phyloP scores from a whole-genome alignment of 2,329 filamentous ascomycete genomes.

The Plenodomus tracheiphilus region DNA sequence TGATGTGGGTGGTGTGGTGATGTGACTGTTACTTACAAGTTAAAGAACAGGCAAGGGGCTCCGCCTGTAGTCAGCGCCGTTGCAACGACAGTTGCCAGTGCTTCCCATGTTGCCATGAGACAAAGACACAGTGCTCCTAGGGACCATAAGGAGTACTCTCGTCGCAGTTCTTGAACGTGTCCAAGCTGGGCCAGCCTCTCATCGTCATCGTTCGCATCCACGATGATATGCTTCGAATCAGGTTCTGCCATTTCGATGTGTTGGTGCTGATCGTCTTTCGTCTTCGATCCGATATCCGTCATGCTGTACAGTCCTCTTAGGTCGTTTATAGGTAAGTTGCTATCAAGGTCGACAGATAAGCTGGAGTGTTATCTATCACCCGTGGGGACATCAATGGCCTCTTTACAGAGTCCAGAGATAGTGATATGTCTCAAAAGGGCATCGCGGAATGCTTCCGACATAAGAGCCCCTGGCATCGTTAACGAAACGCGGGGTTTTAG shows the following conservation, averaged over 20 bases:
- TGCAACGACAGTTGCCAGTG: constrained; percentile 52
- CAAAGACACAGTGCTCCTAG: constrained; percentile 52
- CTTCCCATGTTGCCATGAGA: constrained; percentile 58
- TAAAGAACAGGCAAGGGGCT: constrained; percentile 53
- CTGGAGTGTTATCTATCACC: not conserved
- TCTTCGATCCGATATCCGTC: constrained; percentile 7
- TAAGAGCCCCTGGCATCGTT: not conserved
- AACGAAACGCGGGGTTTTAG: constrained; percentile 4
- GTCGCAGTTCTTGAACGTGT: constrained; percentile 29
- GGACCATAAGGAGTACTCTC: constrained; percentile 42
- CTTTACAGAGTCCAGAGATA: not conserved
- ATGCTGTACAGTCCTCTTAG: not conserved
- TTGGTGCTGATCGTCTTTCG: not conserved
- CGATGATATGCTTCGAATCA: constrained; percentile 7
- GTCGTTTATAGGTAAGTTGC: constrained; percentile 4
- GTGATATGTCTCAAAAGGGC: constrained; percentile 1
- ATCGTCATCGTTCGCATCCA: constrained; percentile 12
- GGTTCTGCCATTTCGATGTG: constrained; percentile 13
- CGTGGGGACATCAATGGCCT: not conserved
- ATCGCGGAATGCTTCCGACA: constrained; percentile 1
- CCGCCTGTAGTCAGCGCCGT: constrained; percentile 52
- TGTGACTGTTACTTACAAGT: constrained; percentile 37
- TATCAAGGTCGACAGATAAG: constrained; percentile 8
- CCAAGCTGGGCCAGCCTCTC: constrained; percentile 21
- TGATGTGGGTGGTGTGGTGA: not conserved